Evolutionary conservation across 2,329 filamentous ascomycete species (phyloP).

Genomic region (Aotearoamyces nothofagi): DNA sequence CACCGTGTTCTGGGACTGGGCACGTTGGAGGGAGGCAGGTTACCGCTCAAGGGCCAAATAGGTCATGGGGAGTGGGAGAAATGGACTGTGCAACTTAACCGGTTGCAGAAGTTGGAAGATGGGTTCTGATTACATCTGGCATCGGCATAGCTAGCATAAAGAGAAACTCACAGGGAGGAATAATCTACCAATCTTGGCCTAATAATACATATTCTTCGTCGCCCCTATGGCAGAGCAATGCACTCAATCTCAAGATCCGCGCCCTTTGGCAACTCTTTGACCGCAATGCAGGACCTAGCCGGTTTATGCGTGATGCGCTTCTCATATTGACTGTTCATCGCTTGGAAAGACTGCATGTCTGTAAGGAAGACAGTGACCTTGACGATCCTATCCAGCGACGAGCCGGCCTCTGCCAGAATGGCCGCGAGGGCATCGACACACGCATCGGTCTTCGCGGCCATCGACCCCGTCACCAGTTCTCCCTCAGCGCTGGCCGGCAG

Average conservation of each 20-base stretch:
- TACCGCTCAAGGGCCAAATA: slow-evolving; percentile 40
- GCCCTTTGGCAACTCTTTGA: slow-evolving; percentile 75
- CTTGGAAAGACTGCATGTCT: slow-evolving; percentile 78
- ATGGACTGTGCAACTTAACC: slow-evolving; percentile 27
- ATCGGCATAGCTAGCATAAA: too few relatives aligned
- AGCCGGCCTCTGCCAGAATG: slow-evolving; percentile 70
- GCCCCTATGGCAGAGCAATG: slow-evolving; percentile 63
- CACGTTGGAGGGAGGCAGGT: slow-evolving; percentile 36
- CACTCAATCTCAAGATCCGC: slow-evolving; percentile 85
- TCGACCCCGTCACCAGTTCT: slow-evolving; percentile 14
- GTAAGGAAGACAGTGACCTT: slow-evolving; percentile 87
- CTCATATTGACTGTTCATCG: slow-evolving; percentile 76
- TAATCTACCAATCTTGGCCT: too few relatives aligned
- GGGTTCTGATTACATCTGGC: too few relatives aligned
- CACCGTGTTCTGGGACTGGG: slow-evolving; percentile 38
- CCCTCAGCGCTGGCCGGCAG: not conserved
- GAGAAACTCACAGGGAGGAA: too few relatives aligned
- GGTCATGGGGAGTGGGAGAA: slow-evolving; percentile 32
- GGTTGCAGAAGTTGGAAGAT: too few relatives aligned
- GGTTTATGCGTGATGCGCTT: slow-evolving; percentile 76
- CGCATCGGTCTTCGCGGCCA: slow-evolving; percentile 45
- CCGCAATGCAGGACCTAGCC: slow-evolving; percentile 77
- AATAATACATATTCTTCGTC: too few relatives aligned
- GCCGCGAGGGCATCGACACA: slow-evolving; percentile 68
- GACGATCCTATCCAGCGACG: slow-evolving; percentile 64